A percentile compares a stretch with the other conserved stretches of the same genome.
phyloP scores from a whole-genome alignment of 1,284 basidiomycete species.

The Polyporus tsugae region DNA sequence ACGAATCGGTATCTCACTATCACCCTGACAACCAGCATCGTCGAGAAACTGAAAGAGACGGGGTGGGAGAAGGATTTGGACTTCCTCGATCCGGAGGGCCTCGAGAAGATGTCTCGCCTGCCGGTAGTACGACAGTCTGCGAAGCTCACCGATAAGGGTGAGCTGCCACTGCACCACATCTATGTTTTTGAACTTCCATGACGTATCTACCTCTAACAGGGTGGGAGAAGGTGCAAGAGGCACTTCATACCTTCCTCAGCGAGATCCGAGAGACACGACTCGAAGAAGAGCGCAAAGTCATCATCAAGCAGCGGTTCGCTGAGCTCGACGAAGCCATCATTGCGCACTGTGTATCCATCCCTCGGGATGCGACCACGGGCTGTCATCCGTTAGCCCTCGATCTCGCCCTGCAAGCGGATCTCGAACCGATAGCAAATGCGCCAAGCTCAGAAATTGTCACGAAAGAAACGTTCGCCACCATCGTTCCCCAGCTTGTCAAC shows the following conservation, averaged over 20 bases:
- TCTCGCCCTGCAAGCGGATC: slow-evolving; percentile 10
- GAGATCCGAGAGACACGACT: slow-evolving; percentile 3
- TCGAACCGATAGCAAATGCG: background rate
- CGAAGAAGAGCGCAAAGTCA: background rate
- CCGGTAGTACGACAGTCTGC: slow-evolving; percentile 15
- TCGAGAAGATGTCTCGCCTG: slow-evolving; percentile 11
- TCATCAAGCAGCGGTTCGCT: slow-evolving; percentile 7
- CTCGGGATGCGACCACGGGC: slow-evolving; percentile 10
- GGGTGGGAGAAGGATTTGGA: slow-evolving; percentile 17
- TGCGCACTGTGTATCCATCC: slow-evolving; percentile 11
- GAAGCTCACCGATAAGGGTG: slow-evolving; percentile 12
- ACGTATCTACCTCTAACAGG: background rate
- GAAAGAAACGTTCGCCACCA: background rate
- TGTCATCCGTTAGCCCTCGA: slow-evolving; percentile 17
- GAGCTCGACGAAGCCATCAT: slow-evolving; percentile 13
- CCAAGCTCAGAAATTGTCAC: slow-evolving; percentile 16
- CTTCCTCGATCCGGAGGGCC: background rate
- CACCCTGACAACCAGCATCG: background rate
- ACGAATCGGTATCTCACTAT: background rate
- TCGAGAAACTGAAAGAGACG: background rate
- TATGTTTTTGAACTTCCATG: background rate
- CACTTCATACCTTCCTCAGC: slow-evolving; percentile 5
- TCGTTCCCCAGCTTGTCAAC: slow-evolving; percentile 3
- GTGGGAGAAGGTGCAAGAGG: slow-evolving; percentile 6
- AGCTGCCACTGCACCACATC: background rate